These are phyloP conservation scores for Marasmius oreades DNA, from an alignment of 1,284 basidiomycete species.

Conservation along the genomic window DNA sequence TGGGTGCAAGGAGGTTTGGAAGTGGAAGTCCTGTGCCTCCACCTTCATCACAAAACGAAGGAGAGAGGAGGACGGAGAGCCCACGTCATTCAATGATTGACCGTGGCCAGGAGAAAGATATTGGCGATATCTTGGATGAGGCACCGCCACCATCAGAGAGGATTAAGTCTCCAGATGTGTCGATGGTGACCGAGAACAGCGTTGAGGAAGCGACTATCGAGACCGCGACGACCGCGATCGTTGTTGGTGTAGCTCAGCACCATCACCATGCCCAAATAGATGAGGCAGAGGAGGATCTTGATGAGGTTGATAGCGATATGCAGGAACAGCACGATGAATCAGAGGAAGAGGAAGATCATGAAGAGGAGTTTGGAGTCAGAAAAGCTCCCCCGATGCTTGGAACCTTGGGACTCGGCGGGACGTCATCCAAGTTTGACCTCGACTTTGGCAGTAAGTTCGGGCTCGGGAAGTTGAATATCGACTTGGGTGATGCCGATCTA, in stretches of 20 bases:
- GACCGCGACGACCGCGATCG: conserved; percentile 34
- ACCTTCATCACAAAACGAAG: background rate
- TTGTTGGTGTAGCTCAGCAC: conserved; percentile 14
- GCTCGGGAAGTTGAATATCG: conserved; percentile 26
- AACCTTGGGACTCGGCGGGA: conserved; percentile 9
- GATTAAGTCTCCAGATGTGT: conserved; percentile 22
- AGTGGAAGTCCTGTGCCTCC: conserved; percentile 23
- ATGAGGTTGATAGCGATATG: background rate
- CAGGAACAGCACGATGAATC: conserved; percentile 10
- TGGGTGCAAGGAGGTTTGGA: conserved; percentile 40
- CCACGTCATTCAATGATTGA: background rate
- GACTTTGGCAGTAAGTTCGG: conserved; percentile 48
- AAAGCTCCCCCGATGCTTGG: conserved; percentile 14
- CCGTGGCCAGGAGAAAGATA: conserved; percentile 5
- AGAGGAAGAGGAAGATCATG: conserved; percentile 14
- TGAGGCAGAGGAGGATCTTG: background rate
- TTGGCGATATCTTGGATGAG: conserved; percentile 28
- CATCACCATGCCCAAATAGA: conserved; percentile 9
- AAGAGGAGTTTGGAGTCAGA: conserved; percentile 32
- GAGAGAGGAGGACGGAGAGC: background rate
- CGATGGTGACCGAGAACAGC: conserved; percentile 37
- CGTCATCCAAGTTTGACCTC: conserved; percentile 28
- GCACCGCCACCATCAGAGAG: background rate
- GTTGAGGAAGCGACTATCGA: conserved; percentile 45
- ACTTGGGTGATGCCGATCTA: conserved; percentile 15